phyloP scores from a whole-genome alignment of 352 stramenopile genomes.

The Globisporangium echinulatum region DNA sequence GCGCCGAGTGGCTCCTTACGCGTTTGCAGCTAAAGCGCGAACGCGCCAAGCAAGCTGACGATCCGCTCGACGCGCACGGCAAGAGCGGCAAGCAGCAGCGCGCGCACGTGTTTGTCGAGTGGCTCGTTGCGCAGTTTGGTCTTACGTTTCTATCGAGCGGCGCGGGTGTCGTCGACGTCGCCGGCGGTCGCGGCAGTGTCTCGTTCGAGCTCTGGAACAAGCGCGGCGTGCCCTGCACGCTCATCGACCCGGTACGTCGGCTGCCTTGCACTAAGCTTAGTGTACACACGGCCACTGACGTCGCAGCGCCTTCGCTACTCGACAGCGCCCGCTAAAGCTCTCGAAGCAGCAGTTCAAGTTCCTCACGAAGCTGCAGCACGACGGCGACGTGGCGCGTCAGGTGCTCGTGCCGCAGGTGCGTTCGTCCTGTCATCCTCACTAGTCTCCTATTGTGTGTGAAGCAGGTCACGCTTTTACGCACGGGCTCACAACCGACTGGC shows the following conservation, averaged over 20 bases:
- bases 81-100: constrained; percentile 73
- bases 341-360: constrained; percentile 66
- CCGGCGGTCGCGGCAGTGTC: constrained; percentile 71
- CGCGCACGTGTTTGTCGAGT: constrained; percentile 66
- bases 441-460: no score
- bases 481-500: no score
- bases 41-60: constrained; percentile 44
- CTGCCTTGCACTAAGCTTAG: not conserved
- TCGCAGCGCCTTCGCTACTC: not conserved
- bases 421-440: not conserved
- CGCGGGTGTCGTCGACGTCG: constrained; percentile 72
- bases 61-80: constrained; percentile 56
- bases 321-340: constrained; percentile 63
- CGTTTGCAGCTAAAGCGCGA: constrained; percentile 54
- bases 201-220: constrained; percentile 86
- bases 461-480: no score
- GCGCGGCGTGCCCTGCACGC: constrained; percentile 51
- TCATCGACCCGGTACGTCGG: constrained; percentile 69
- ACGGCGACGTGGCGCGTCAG: constrained; percentile 16
- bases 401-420: constrained; percentile 52
- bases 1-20: constrained; percentile 55
- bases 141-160: constrained; percentile 32
- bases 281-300: not conserved
- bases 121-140: constrained; percentile 71
- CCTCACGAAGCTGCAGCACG: constrained; percentile 54